phyloP scores from a whole-genome alignment of 2,329 filamentous ascomycete species.

The Aspergillus udagawae region DNA sequence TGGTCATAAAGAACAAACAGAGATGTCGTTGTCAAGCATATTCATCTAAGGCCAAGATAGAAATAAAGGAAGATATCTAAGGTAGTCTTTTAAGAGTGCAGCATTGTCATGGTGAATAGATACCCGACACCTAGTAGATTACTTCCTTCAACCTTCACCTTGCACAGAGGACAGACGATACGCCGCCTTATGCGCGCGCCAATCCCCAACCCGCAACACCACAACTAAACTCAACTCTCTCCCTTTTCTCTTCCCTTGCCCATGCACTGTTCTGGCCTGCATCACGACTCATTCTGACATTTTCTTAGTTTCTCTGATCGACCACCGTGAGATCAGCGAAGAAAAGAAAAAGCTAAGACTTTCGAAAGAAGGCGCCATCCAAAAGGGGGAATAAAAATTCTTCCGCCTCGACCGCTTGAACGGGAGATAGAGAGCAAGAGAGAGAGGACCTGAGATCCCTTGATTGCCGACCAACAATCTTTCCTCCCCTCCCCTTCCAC shows the following conservation, averaged over 20 bases:
- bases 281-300: background rate
- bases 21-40: background rate
- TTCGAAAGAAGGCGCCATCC: background rate
- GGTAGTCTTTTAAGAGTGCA: background rate
- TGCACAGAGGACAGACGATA: background rate
- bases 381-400: background rate
- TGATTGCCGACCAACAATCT: constrained; percentile 17
- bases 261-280: background rate
- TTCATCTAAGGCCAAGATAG: background rate
- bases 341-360: background rate
- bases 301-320: background rate
- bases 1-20: background rate
- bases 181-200: background rate
- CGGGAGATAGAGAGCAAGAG: background rate
- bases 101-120: background rate
- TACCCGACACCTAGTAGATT: no score
- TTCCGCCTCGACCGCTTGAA: background rate
- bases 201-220: background rate
- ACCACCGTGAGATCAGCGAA: background rate
- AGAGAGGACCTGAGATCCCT: constrained; percentile 9
- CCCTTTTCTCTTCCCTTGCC: background rate
- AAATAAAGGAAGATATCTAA: background rate
- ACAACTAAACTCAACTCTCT: background rate
- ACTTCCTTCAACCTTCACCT: background rate
- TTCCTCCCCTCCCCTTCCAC: constrained; percentile 2